A percentile compares a stretch with the other conserved stretches of the same genome.
Evolutionary conservation across 495 filamentous ascomycete genomes (phyloP).

Genomic region (Apodospora peruviana): DNA sequence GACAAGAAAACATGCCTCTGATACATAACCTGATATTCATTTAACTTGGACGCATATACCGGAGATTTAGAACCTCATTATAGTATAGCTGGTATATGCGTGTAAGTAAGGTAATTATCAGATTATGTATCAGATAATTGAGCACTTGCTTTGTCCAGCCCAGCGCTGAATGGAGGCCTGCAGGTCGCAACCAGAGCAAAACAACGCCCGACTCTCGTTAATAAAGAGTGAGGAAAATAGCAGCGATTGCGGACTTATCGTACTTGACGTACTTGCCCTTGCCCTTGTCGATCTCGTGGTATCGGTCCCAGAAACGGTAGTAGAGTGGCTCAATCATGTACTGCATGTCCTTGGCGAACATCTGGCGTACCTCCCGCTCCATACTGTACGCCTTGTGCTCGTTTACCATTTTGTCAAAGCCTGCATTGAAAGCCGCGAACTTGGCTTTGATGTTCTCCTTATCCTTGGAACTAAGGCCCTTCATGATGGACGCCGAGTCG

Average conservation of each 20-base stretch:
- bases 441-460: slow-evolving; percentile 95
- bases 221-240: slow-evolving; percentile 47
- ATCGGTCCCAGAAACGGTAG: slow-evolving; percentile 90
- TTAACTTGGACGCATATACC: no score
- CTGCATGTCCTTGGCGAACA: slow-evolving; percentile 76
- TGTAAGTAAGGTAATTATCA: no score
- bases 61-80: no score
- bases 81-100: no score
- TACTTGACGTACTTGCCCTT: slow-evolving; percentile 97
- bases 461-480: slow-evolving; percentile 77
- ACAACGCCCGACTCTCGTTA: no score
- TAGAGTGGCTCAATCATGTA: slow-evolving; percentile 91
- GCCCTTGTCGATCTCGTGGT: slow-evolving; percentile 96
- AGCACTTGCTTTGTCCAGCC: no score
- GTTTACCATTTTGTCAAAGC: slow-evolving; percentile 79
- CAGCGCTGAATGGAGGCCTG: no score
- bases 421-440: slow-evolving; percentile 80
- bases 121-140: no score
- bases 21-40: no score
- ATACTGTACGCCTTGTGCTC: slow-evolving; percentile 75
- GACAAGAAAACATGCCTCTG: no score
- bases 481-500: slow-evolving; percentile 76
- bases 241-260: slow-evolving; percentile 66
- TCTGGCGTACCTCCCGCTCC: slow-evolving; percentile 79
- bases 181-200: no score